phyloP scores from a whole-genome alignment of 2,329 filamentous ascomycete species.

The Colletotrichum eremochloae region DNA sequence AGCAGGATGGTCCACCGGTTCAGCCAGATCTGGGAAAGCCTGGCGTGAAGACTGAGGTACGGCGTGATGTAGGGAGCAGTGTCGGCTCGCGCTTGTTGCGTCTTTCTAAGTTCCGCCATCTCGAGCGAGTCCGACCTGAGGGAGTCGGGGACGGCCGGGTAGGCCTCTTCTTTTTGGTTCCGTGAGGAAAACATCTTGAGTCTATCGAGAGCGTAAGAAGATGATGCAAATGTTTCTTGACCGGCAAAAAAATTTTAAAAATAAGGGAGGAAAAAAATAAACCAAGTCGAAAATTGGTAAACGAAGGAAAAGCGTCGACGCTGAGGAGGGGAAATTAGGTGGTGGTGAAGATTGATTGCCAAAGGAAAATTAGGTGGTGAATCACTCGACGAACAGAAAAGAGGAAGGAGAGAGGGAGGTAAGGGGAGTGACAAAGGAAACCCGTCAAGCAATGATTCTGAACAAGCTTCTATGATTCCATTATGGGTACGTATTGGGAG shows the following conservation, averaged over 20 bases:
- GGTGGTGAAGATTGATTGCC: constrained; percentile 16
- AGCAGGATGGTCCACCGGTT: constrained; percentile 97
- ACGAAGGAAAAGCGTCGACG: constrained; percentile 8
- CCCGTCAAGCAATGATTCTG: constrained; percentile 36
- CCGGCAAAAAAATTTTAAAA: constrained; percentile 24
- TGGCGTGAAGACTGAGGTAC: constrained; percentile 89
- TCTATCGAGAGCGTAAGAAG: constrained; percentile 47
- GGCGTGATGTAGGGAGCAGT: constrained; percentile 83
- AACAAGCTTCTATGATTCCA: constrained; percentile 42
- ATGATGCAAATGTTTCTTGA: constrained; percentile 22
- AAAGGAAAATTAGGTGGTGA: constrained; percentile 36
- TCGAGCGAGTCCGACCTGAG: constrained; percentile 55
- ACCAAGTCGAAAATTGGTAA: neutral
- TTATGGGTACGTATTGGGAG: constrained; percentile 31
- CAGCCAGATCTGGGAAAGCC: constrained; percentile 96
- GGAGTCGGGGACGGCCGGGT: constrained; percentile 55
- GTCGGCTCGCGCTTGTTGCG: constrained; percentile 57
- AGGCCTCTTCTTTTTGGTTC: constrained; percentile 50
- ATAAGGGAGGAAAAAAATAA: neutral
- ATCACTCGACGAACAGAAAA: constrained; percentile 32
- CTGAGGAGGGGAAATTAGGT: constrained; percentile 21
- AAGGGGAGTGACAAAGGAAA: constrained; percentile 43
- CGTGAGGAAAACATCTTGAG: constrained; percentile 55
- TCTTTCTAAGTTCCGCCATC: constrained; percentile 50
- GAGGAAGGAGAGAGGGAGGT: constrained; percentile 4